phyloP scores from a whole-genome alignment of 345 rosid species.

The Rhizophora apiculata region DNA sequence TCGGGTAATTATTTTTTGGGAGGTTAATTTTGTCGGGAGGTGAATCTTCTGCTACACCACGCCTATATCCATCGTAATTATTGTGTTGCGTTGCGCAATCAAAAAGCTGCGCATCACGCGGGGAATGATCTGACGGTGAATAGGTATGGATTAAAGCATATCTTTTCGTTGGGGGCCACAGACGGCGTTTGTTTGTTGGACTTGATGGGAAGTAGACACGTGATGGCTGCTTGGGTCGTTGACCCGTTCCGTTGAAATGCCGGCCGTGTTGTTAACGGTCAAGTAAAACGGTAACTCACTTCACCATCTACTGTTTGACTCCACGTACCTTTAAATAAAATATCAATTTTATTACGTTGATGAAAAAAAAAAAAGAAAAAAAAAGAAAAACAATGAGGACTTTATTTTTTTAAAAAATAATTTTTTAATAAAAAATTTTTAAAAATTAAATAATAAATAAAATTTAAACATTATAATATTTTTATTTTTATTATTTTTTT shows the following conservation, averaged over 20 bases:
- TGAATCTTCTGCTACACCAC: conserved; percentile 42
- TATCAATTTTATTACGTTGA: no score
- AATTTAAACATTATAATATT: no score
- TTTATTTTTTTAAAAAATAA: no score
- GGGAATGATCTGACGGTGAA: conserved; percentile 20
- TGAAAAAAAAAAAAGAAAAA: no score
- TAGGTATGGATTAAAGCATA: no score
- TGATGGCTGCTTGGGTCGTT: conserved; percentile 15
- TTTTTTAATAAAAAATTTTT: no score
- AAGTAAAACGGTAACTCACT: conserved; percentile 5
- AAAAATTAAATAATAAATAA: no score
- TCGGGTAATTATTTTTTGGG: no score
- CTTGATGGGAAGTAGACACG: conserved; percentile 21
- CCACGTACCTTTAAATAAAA: not conserved
- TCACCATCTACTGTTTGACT: not conserved
- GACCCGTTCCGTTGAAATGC: not conserved
- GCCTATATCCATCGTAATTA: conserved; percentile 40
- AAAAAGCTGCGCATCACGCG: conserved; percentile 16
- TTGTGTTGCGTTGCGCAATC: conserved; percentile 17
- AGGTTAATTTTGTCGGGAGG: conserved; percentile 1
- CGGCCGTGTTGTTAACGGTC: not conserved
- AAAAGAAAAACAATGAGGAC: no score
- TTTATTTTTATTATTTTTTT: no score
- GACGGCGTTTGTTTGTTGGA: conserved; percentile 22
- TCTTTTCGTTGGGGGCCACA: conserved; percentile 4